Percentiles rank a stretch among this genome's conserved stretches.
These are phyloP conservation scores for Sugiyamaella pinicola DNA, from an alignment of 1,139 yeast species.

Conservation along the genomic window DNA sequence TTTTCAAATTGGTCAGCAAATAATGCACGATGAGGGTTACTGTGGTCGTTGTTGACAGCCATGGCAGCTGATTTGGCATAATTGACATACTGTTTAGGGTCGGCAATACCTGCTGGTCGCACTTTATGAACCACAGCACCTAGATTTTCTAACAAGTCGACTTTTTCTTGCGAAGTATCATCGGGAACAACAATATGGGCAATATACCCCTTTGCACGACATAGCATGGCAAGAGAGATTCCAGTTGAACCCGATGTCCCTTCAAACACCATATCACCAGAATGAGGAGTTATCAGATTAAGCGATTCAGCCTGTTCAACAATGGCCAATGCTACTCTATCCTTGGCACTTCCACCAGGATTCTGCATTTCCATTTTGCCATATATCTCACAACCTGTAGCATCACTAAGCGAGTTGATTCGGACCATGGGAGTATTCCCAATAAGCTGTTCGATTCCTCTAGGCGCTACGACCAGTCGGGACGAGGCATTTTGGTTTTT, in stretches of 20 bases:
- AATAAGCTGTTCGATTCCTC: conserved; percentile 63
- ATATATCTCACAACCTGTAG: conserved; percentile 79
- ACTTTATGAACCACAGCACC: conserved; percentile 91
- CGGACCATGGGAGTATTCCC: conserved; percentile 91
- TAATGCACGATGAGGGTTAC: conserved; percentile 51
- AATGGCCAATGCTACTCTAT: conserved; percentile 87
- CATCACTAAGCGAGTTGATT: conserved; percentile 68
- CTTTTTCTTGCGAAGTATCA: conserved; percentile 85
- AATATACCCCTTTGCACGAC: conserved; percentile 83
- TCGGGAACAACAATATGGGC: conserved; percentile 95
- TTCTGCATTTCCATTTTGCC: conserved; percentile 85
- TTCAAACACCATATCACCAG: conserved; percentile 75
- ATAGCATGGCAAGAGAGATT: conserved; percentile 84
- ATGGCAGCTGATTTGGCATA: conserved; percentile 72
- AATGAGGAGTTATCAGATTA: conserved; percentile 60
- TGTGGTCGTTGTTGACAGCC: conserved; percentile 50
- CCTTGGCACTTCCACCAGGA: conserved; percentile 97
- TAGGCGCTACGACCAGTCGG: neutral
- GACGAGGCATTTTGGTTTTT: neutral
- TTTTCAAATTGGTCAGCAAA: conserved; percentile 97
- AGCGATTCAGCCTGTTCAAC: conserved; percentile 64
- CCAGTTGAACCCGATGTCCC: conserved; percentile 98
- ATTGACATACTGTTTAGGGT: conserved; percentile 89
- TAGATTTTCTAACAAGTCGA: conserved; percentile 64
- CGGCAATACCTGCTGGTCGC: conserved; percentile 93